Base-by-base conservation (phyloP, 495 filamentous ascomycete genomes). In the Annulohypoxylon nitens region DNA sequence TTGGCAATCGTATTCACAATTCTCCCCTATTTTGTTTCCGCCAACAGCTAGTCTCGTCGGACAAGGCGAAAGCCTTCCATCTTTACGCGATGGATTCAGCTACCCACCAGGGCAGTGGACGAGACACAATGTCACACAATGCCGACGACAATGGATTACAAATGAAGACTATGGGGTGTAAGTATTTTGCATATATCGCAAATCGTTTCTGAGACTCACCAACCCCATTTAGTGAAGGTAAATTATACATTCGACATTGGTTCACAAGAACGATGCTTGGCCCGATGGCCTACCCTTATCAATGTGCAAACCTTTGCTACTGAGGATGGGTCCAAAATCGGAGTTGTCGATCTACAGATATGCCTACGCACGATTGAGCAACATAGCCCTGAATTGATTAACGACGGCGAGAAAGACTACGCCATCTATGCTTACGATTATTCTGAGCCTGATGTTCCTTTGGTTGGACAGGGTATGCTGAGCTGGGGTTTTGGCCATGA, bases 381-480 rank as follows among this genome's bases (percentile, higher is more conserved):
- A 59, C 84, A 81, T 78, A 97, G 94, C 77, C 96, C 96, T 43
- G 96, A 99, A 82, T 83, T 99, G 25, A 86, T 97, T 59, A 91
- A 92, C 45, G 89, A 91, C 69, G 85, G 92, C 39, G 93, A 94
- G 61, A 92, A 90, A 70, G 97, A 99, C 82, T 98, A 97, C 77
- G 97, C 93, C 11, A 90, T 99, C 64, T 99, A 99, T 81, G 95
- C 96, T 20, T 94, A 93, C 81, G 96, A 99, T 76, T 98, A 94
- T 81, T 98, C 96, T 6, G 96, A 99, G 81, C 91, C 92, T 64
- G 94, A 97, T 70, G 92, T 90, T 5, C 96, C 96, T 53, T 87
- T 98, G 64, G 95, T 98, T 10, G 96, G 96, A 16, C 97, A 98
- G 79, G 96, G 96, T 63, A 93, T 98, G 92, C 86, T 99, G 23